phyloP scores from a whole-genome alignment of 1,284 basidiomycete species.

The Trichosporon faecale region DNA sequence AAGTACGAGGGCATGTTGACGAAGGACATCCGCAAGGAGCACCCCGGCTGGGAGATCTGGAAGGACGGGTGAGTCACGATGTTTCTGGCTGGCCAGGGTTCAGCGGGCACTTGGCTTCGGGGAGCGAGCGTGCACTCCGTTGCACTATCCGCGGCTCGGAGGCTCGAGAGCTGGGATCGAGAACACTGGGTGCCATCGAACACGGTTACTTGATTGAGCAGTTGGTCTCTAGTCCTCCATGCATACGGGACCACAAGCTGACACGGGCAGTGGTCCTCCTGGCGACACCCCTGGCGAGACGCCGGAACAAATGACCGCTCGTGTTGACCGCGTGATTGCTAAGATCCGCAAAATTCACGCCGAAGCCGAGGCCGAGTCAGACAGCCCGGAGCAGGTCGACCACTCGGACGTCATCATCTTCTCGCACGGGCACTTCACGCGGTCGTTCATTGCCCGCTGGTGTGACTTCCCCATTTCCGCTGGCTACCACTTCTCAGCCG shows the following conservation, averaged over 20 bases:
- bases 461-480: slow-evolving; percentile 49
- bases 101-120: background rate
- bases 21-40: slow-evolving; percentile 66
- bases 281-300: slow-evolving; percentile 68
- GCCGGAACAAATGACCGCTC: slow-evolving; percentile 68
- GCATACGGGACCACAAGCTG: background rate
- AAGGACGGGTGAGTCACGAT: slow-evolving; percentile 62
- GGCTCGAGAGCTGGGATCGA: too few species aligned
- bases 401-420: slow-evolving; percentile 56
- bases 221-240: background rate
- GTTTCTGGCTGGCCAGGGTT: background rate
- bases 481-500: slow-evolving; percentile 52
- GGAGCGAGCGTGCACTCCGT: background rate
- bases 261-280: slow-evolving; percentile 63
- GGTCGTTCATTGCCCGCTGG: slow-evolving; percentile 65
- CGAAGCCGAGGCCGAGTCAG: slow-evolving; percentile 49
- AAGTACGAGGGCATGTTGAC: slow-evolving; percentile 78
- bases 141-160: too few species aligned
- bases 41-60: slow-evolving; percentile 76
- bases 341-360: slow-evolving; percentile 73
- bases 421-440: slow-evolving; percentile 69
- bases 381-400: slow-evolving; percentile 36
- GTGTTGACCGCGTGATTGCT: slow-evolving; percentile 72
- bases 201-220: background rate
- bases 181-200: too few species aligned